These are phyloP conservation scores for Nelumbo lutea DNA, from an alignment of 164 flowering plant species.

Conservation along the genomic window DNA sequence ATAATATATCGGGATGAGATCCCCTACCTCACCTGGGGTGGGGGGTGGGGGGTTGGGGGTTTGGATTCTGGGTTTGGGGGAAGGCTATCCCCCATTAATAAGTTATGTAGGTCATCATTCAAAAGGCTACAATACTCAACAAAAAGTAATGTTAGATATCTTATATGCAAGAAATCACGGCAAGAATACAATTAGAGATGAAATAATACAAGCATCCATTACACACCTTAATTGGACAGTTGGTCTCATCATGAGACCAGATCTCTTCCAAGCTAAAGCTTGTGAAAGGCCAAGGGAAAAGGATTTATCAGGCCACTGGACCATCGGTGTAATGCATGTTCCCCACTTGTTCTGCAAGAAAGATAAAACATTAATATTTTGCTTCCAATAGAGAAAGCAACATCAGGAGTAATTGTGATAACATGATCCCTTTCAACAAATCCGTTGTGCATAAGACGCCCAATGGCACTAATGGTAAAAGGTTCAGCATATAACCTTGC, in stretches of 20 bases:
- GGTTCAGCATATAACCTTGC: constrained; percentile 53
- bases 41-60: too few relatives aligned
- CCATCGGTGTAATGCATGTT: constrained; percentile 73
- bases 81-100: too few relatives aligned
- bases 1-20: too few relatives aligned
- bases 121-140: too few relatives aligned
- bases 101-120: too few relatives aligned
- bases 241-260: constrained; percentile 88
- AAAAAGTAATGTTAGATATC: too few relatives aligned
- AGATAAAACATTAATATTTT: neutral
- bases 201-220: neutral
- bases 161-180: too few relatives aligned
- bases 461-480: too few relatives aligned
- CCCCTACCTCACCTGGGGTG: too few relatives aligned
- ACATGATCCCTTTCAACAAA: neutral
- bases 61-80: too few relatives aligned
- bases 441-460: neutral
- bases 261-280: constrained; percentile 89
- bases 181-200: too few relatives aligned
- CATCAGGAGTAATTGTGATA: neutral
- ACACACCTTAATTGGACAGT: constrained; percentile 69
- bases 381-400: neutral
- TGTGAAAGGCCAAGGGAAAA: constrained; percentile 68
- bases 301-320: constrained; percentile 94
- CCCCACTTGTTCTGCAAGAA: constrained; percentile 81